These are phyloP conservation scores for Noccaea bulbosa DNA, from an alignment of 345 rosid genomes.

Conservation along the genomic window DNA sequence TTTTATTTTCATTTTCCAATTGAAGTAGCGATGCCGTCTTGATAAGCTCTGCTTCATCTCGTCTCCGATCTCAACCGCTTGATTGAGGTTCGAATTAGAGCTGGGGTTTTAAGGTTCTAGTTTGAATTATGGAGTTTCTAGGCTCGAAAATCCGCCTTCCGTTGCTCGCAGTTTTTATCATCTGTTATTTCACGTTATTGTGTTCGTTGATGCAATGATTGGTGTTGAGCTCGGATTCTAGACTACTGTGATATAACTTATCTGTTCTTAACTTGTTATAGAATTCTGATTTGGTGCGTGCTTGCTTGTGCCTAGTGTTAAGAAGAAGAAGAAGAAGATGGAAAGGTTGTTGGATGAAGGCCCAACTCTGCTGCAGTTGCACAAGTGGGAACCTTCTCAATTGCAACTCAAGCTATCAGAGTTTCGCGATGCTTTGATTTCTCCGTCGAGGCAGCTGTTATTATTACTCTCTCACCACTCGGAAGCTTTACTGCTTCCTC, in stretches of 20 bases:
- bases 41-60: slow-evolving; percentile 26
- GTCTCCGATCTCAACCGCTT: slow-evolving; percentile 24
- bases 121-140: slow-evolving; percentile 21
- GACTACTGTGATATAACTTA: slow-evolving; percentile 6
- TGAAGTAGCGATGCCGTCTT: slow-evolving; percentile 25
- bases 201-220: slow-evolving; percentile 11
- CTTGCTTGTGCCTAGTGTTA: slow-evolving; percentile 34
- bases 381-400: slow-evolving; percentile 71
- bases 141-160: slow-evolving; percentile 13
- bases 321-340: slow-evolving; percentile 53
- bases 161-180: slow-evolving; percentile 15
- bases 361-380: slow-evolving; percentile 73
- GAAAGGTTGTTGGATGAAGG: slow-evolving; percentile 54
- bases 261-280: slow-evolving; percentile 6
- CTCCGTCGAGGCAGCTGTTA: slow-evolving; percentile 77
- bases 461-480: slow-evolving; percentile 69
- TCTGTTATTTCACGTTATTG: slow-evolving; percentile 1
- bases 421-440: slow-evolving; percentile 84
- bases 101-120: slow-evolving; percentile 31
- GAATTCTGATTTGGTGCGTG: slow-evolving; percentile 14
- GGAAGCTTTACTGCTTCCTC: slow-evolving; percentile 78
- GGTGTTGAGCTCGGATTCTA: slow-evolving; percentile 19
- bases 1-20: background rate
- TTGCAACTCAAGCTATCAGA: slow-evolving; percentile 68
- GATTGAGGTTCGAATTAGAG: slow-evolving; percentile 28